Evolutionary conservation across 225 moss, liverwort and hornwort species (phyloP).

Genomic region (Ulota crispa): DNA sequence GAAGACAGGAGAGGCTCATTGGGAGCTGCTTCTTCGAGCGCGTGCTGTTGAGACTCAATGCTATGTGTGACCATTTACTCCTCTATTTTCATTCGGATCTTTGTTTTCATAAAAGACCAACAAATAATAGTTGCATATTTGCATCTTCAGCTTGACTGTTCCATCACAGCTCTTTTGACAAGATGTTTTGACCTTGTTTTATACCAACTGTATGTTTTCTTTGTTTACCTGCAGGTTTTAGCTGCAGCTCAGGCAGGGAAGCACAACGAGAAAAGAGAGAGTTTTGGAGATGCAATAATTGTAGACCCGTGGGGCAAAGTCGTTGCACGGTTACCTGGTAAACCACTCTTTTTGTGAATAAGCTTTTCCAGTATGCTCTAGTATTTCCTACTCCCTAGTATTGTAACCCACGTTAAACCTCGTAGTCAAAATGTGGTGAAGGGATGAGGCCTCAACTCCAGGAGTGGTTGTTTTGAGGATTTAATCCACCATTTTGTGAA

Average conservation of each 20-base stretch:
- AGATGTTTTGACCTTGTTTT: not conserved
- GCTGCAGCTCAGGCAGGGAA: conserved; percentile 96
- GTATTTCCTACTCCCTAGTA: not conserved
- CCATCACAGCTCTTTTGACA: not conserved
- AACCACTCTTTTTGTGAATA: not conserved
- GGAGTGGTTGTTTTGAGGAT: not conserved
- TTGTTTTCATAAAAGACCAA: not conserved
- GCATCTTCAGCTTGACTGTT: not conserved
- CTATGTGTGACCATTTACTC: conserved; percentile 56
- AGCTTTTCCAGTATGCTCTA: not conserved
- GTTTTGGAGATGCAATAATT: conserved; percentile 90
- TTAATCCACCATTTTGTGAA: not conserved
- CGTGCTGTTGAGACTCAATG: conserved; percentile 95
- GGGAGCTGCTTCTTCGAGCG: conserved; percentile 91
- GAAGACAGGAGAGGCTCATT: conserved; percentile 86
- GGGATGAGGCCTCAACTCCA: not conserved
- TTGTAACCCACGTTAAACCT: not conserved
- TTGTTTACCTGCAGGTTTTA: conserved; percentile 57
- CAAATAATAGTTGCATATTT: not conserved
- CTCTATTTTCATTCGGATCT: conserved; percentile 13
- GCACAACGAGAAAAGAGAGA: conserved; percentile 90
- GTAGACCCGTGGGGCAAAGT: conserved; percentile 96
- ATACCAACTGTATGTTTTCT: not conserved
- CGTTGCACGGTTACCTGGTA: conserved; percentile 81
- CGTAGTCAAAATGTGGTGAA: conserved; percentile 1